Conservation (phyloP, 176 grass and related monocot species). For the Aegilops bicornis region DNA sequence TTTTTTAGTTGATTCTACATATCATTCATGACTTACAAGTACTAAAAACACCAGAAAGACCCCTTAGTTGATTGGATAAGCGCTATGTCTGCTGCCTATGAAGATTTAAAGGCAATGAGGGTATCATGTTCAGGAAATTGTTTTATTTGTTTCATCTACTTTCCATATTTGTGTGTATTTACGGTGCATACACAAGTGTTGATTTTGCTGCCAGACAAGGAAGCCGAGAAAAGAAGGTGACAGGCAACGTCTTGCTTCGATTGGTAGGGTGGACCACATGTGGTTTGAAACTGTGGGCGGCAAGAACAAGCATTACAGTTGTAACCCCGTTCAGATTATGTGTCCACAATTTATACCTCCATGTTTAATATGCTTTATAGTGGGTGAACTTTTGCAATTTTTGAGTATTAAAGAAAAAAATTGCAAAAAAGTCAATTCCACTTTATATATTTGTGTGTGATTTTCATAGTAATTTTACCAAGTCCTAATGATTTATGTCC, state of each 20-base stretch:
- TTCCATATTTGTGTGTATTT: background rate
- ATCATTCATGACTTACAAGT: background rate
- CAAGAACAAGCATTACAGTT: background rate
- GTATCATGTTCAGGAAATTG: background rate
- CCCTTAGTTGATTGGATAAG: background rate
- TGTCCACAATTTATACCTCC: background rate
- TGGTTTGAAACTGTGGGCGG: background rate
- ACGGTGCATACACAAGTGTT: background rate
- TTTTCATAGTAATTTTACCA: background rate
- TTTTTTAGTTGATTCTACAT: background rate
- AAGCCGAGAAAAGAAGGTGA: background rate
- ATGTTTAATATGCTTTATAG: slow-evolving; percentile 1
- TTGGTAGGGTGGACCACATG: background rate
- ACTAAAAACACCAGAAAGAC: background rate
- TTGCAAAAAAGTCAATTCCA: background rate
- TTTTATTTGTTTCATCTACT: background rate
- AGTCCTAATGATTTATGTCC: background rate
- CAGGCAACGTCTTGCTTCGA: background rate
- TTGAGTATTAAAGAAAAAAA: background rate
- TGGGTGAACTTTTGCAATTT: background rate
- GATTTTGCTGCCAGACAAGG: background rate
- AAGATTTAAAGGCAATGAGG: background rate
- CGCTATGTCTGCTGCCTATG: background rate
- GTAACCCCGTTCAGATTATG: background rate
- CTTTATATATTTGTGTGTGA: background rate